phyloP scores from a whole-genome alignment of 306 rosid genomes.

The Cicer cuneatum region DNA sequence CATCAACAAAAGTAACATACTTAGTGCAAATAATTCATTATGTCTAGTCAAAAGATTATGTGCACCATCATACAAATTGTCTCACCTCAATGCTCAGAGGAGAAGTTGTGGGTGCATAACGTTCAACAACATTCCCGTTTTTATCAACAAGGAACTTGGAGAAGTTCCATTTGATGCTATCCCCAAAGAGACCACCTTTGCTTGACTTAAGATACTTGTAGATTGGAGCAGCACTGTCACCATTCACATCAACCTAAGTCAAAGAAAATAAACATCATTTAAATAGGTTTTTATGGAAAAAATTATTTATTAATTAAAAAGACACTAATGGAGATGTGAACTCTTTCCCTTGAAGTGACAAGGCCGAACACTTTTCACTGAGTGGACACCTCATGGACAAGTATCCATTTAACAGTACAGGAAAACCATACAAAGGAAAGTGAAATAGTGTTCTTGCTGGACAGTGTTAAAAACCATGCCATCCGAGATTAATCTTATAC shows the following conservation, averaged over 20 bases:
- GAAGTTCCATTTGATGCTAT: conserved; percentile 90
- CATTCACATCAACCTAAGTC: conserved; percentile 84
- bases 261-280: conserved; percentile 10
- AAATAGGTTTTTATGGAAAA: too few species aligned
- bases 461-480: neutral
- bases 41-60: neutral
- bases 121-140: conserved; percentile 87
- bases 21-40: conserved; percentile 8
- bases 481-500: neutral
- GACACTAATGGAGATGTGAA: too few species aligned
- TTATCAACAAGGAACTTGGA: conserved; percentile 90
- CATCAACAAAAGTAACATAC: conserved; percentile 29
- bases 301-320: too few species aligned
- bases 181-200: conserved; percentile 94
- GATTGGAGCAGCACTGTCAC: conserved; percentile 70
- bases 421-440: neutral
- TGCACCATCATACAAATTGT: conserved; percentile 11
- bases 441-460: neutral
- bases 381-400: neutral
- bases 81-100: conserved; percentile 94
- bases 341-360: too few species aligned
- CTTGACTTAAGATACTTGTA: conserved; percentile 85
- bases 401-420: neutral
- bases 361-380: too few species aligned
- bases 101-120: conserved; percentile 94